Conservation (phyloP, 2,329 filamentous ascomycete species). For the Fusarium humuli region DNA sequence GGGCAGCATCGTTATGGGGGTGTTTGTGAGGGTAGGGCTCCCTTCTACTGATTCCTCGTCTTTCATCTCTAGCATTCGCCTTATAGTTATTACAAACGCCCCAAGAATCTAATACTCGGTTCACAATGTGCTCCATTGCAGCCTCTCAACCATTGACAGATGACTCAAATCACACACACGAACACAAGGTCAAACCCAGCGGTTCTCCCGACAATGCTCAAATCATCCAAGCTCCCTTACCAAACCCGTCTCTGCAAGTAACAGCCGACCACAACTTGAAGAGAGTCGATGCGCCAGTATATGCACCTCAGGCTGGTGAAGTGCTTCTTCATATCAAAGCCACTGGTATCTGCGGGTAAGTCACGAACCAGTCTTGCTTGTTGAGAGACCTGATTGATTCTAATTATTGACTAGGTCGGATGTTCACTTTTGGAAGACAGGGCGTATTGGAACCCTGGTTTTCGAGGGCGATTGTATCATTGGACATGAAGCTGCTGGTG, state of each 20-base stretch:
- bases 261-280: constrained; percentile 71
- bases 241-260: constrained; percentile 54
- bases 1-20: background rate
- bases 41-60: background rate
- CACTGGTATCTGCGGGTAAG: constrained; percentile 72
- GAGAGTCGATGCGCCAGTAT: constrained; percentile 66
- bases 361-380: constrained; percentile 4
- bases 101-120: too few species aligned
- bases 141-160: constrained; percentile 32
- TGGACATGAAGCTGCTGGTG: constrained; percentile 72
- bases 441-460: constrained; percentile 71
- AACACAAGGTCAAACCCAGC: constrained; percentile 37
- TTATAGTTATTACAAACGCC: background rate
- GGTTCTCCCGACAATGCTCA: constrained; percentile 10
- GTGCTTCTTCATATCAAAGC: constrained; percentile 71
- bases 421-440: constrained; percentile 75
- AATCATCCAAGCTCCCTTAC: constrained; percentile 46
- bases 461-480: constrained; percentile 73
- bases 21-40: background rate
- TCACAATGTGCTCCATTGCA: constrained; percentile 38
- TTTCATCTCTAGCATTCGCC: background rate
- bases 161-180: constrained; percentile 17
- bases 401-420: constrained; percentile 62
- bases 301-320: constrained; percentile 64
- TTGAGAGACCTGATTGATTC: background rate